Evolutionary conservation across 768 basidiomycete species (phyloP), one percentile per base, ranked within the genome.

Genomic region (Russula olivacea): DNA sequence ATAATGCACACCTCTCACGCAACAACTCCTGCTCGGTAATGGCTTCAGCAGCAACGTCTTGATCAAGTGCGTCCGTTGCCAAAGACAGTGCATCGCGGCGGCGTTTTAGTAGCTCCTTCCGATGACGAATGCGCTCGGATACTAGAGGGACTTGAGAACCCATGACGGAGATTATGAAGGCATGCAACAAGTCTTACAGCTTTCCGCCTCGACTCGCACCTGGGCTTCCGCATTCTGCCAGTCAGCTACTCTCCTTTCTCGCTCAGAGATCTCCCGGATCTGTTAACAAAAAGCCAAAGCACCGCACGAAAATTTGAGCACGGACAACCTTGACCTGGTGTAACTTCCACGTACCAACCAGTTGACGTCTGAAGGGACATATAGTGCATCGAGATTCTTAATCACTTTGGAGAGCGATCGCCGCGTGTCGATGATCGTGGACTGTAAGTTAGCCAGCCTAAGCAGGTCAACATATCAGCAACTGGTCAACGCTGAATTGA

Each of bases 191-290:
- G 71, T 57, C 78, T 76, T 36, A 80, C 72, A 28, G 85, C 77
- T 7, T 69, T 70, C 17, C 70, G 72, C 48, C 75, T 75, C 68
- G 80, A 74, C 49, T 76, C 55, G 61, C 9, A 63, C 66, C 6
- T 49, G 59, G 25, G 52, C 41, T 55, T 59, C 48, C 15, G 49
- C 40, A 8, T 40, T 12, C 34, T 54, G 58, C 57, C 66, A 75
- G 63, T 76, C 73, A n/a, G 86, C 75, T 30, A 90, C 73, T 66
- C 77, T 79, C 62, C 79, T 78, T 69, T 86, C 77, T 41, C 85
- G 81, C 72, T 91, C 84, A 48, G 83, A 84, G 54, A 84, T 76
- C 72, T 91, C 85, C 47, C 88, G 85, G 66, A 77, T 80, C 90
- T 91, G 73, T 69, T 63, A 67, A 72, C 66, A 52, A 69, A 61